phyloP scores from a whole-genome alignment of 2,329 filamentous ascomycete genomes.

The Rhinocladiella mackenziei region DNA sequence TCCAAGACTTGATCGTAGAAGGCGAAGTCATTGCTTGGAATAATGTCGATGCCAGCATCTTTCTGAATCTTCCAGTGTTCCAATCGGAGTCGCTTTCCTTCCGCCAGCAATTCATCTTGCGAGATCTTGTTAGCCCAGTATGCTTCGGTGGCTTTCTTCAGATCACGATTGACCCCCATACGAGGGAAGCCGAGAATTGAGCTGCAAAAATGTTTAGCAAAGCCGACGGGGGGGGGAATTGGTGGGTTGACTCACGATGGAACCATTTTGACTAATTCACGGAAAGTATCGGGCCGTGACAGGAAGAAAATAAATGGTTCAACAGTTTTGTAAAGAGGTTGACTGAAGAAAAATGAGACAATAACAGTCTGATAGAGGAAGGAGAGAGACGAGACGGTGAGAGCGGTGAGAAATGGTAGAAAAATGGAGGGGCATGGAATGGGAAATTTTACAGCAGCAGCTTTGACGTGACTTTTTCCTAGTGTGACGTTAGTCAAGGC shows the following conservation, averaged over 20 bases:
- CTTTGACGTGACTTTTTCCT: slow-evolving; percentile 10
- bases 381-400: slow-evolving; percentile 20
- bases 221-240: not conserved
- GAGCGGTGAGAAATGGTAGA: slow-evolving; percentile 24
- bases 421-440: slow-evolving; percentile 5
- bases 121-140: slow-evolving; percentile 96
- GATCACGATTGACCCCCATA: slow-evolving; percentile 96
- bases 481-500: not conserved
- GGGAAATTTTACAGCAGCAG: no score
- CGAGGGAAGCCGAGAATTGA: slow-evolving; percentile 97
- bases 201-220: slow-evolving; percentile 33
- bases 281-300: slow-evolving; percentile 6
- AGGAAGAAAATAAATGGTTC: slow-evolving; percentile 12
- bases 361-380: slow-evolving; percentile 22
- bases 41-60: slow-evolving; percentile 93
- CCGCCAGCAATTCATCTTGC: slow-evolving; percentile 80
- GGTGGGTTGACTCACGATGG: slow-evolving; percentile 50
- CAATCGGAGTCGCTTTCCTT: slow-evolving; percentile 94
- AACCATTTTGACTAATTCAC: slow-evolving; percentile 50
- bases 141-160: slow-evolving; percentile 99
- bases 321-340: slow-evolving; percentile 21
- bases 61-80: slow-evolving; percentile 99
- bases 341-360: slow-evolving; percentile 22
- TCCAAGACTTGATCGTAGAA: slow-evolving; percentile 97
- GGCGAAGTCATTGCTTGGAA: slow-evolving; percentile 99